phyloP scores from a whole-genome alignment of 305 asterid species.

The Solanum hybrid region DNA sequence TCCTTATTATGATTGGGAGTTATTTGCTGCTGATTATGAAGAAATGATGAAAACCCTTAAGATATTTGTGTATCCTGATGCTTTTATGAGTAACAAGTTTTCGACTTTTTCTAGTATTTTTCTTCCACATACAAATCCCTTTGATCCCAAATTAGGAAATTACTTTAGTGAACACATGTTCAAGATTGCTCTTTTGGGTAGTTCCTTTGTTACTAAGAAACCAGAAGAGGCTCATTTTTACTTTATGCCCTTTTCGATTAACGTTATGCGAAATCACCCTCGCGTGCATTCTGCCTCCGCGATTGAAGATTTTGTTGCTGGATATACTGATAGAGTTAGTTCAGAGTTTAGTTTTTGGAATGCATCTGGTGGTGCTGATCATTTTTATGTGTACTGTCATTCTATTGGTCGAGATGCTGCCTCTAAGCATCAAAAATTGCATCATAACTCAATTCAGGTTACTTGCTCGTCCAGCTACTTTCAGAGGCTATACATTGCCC shows the following conservation, averaged over 20 bases:
- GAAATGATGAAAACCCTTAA: slow-evolving; percentile 41
- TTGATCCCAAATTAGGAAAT: slow-evolving; percentile 52
- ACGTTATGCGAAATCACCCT: slow-evolving; percentile 59
- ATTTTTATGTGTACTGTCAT: slow-evolving; percentile 63
- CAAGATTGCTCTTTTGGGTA: slow-evolving; percentile 49
- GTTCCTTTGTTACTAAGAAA: slow-evolving; percentile 31
- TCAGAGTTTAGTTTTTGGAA: slow-evolving; percentile 48
- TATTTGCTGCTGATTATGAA: slow-evolving; percentile 42
- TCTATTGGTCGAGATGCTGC: slow-evolving; percentile 62
- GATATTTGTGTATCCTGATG: slow-evolving; percentile 59
- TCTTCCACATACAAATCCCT: slow-evolving; percentile 46
- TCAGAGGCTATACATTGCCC: slow-evolving; percentile 61
- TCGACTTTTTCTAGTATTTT: slow-evolving; percentile 37
- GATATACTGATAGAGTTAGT: slow-evolving; percentile 37
- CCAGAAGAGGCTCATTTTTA: slow-evolving; percentile 59
- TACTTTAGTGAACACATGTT: slow-evolving; percentile 75
- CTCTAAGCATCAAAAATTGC: slow-evolving; percentile 37
- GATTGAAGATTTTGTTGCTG: slow-evolving; percentile 48
- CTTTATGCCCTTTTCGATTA: slow-evolving; percentile 67
- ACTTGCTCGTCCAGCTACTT: slow-evolving; percentile 72
- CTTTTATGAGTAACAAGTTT: slow-evolving; percentile 14
- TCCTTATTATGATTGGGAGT: slow-evolving; percentile 64
- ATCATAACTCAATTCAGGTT: slow-evolving; percentile 53
- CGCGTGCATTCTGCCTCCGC: slow-evolving; percentile 36
- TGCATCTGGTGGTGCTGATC: slow-evolving; percentile 69